Evolutionary conservation across 306 rosid genomes (phyloP).

Genomic region (Pueraria montana): DNA sequence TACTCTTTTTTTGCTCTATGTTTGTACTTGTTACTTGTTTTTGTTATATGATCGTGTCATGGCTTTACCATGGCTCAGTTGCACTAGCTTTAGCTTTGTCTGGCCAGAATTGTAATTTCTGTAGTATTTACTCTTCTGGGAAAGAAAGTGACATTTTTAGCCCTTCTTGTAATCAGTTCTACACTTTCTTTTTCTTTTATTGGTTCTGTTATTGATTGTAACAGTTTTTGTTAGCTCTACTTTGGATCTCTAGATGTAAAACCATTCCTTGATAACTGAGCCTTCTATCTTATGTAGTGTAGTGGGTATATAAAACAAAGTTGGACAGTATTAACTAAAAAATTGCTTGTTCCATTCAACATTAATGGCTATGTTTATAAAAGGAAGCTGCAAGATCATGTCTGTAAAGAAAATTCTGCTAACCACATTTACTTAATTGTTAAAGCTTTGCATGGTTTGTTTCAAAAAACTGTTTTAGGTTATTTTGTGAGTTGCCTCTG

Average conservation of each 20-base stretch:
- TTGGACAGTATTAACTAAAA: slow-evolving; percentile 1
- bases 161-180: neutral
- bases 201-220: slow-evolving; percentile 22
- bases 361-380: slow-evolving; percentile 24
- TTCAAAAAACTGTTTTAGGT: neutral
- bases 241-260: slow-evolving; percentile 6
- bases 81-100: slow-evolving; percentile 15
- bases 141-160: slow-evolving; percentile 18
- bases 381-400: slow-evolving; percentile 28
- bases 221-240: slow-evolving; percentile 10
- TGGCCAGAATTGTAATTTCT: neutral
- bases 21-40: slow-evolving; percentile 19
- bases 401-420: neutral
- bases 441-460: neutral
- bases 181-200: neutral
- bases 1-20: neutral
- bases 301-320: neutral
- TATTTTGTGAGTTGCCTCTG: neutral
- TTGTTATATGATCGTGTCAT: slow-evolving; percentile 22
- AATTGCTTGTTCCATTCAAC: slow-evolving; percentile 11
- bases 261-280: neutral
- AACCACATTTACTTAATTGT: neutral
- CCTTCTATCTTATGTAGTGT: neutral
- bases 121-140: slow-evolving; percentile 21
- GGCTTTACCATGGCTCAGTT: neutral